phyloP scores from a whole-genome alignment of 2,329 filamentous ascomycete genomes.

The Aspergillus persii region DNA sequence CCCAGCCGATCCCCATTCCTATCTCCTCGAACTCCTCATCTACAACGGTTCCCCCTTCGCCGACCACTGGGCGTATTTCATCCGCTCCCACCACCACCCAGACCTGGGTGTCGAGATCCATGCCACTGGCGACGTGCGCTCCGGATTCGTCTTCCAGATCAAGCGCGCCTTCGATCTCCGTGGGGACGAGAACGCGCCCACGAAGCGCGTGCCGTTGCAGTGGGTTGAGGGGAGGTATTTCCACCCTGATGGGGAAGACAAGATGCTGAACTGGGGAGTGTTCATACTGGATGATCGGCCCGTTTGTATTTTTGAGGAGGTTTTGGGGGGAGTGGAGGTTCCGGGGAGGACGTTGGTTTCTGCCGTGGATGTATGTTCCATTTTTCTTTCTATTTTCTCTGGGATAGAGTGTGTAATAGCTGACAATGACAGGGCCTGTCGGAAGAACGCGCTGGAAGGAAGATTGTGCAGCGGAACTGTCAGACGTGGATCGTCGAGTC shows the following conservation, averaged over 20 bases:
- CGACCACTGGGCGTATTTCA: constrained; percentile 38
- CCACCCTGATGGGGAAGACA: constrained; percentile 14
- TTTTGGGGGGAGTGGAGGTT: constrained; percentile 11
- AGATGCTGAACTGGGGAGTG: constrained; percentile 26
- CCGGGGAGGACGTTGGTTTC: constrained; percentile 14
- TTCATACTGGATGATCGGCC: constrained; percentile 20
- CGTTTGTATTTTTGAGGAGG: constrained; percentile 28
- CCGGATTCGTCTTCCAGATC: constrained; percentile 31
- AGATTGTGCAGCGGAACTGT: constrained; percentile 31
- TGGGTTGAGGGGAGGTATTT: constrained; percentile 23
- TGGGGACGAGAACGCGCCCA: constrained; percentile 12
- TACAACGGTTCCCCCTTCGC: constrained; percentile 36
- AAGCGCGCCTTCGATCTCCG: constrained; percentile 28
- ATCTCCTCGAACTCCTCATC: constrained; percentile 30
- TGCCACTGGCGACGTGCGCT: constrained; percentile 31
- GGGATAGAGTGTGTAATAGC: background rate
- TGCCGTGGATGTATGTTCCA: too few species aligned
- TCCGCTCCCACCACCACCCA: constrained; percentile 16
- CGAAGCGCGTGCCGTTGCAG: constrained; percentile 27
- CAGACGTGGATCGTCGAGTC: constrained; percentile 40
- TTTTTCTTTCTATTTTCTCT: background rate
- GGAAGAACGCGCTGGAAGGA: constrained; percentile 7
- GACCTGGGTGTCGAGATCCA: constrained; percentile 30
- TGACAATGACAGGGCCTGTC: too few species aligned
- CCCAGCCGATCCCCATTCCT: constrained; percentile 1